Evolutionary conservation across 305 asterid species (phyloP), one percentile per base, ranked within the genome.

Genomic region (Ilex paraguariensis): DNA sequence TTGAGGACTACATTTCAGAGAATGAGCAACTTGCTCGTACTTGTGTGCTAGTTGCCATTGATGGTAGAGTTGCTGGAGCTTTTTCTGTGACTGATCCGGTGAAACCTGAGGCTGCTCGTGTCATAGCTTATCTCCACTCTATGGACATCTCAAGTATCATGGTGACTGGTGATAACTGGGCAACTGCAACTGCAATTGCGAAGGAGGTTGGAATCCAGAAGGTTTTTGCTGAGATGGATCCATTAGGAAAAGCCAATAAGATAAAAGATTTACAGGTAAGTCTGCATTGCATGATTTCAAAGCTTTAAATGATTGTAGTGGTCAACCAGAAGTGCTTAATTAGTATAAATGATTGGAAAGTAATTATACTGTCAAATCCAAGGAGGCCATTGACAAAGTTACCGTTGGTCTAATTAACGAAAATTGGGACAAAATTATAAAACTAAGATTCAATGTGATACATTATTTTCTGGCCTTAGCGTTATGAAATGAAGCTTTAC

Each of bases 111-210:
- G 91, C 96, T 56, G 81, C 81, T 59, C 71, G 68, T 15, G 94
- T 92, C 57, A 55, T 92, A 68, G 77, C 96, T 52, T 79, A 78
- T 73, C 95, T 92, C 67, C 86, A 49, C 66, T 73, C 87, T 9
- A 89, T 92, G 98, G 69, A 69, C 59, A 80, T 92, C 59, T 62
- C 83, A 16, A 82, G 90, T 68, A 95, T 89, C 66, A 89, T 92
- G 97, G 93, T 92, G 54, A 92, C 98, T 39, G 98, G 98, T 57
- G 98, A 92, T 80, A 92, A 92, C 84, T 92, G 95, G 98, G 90
- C 97, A 46, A 92, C 98, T 7, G 98, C 98, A 46, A 78, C 64
- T 61, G 95, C 97, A 48, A 77, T 92, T 68, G 98, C 87, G 28
- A 72, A 64, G 57, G 94, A 90, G 82, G 97, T 90, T 54, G 97